Evolutionary conservation across 176 grass and related monocot genomes (phyloP), one percentile per base, ranked within the genome.

Genomic region (Avena eriantha): DNA sequence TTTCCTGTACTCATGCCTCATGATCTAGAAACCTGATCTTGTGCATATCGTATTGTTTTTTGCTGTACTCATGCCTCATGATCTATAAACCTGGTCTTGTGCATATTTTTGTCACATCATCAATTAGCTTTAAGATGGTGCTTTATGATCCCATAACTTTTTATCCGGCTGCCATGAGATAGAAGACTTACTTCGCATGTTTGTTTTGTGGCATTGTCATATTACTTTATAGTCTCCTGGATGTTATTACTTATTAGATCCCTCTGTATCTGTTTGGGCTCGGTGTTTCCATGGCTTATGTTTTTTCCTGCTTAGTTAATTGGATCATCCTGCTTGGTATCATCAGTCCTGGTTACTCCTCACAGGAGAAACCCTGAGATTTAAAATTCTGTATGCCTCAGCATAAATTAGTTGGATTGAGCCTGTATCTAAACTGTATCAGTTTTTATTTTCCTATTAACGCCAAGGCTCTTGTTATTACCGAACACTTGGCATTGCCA

Each of bases 221-320:
- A 83, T 70, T 69, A 39, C 64, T 79, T 79, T 65, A 39, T 49
- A 24, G 12, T 66, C 35, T 79, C 29, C 39, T 36, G 12, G 8
- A 78, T 77, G 56, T 21, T 71, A 34, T 26, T 53, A 53, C 50
- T 53, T 53, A 53, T 6, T 69, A 49, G 61, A 57, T 47, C 34
- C 11, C 80, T 53, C 73, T 57, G 24, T 82, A 43, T 86, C 34
- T 79, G 53, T 14, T 77, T 24, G 21, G 15, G 8, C 39, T 83
- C 47, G 60, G 9, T 34, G 6, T 48, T 56, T 23, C 15, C 14
- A 41, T 83, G 36, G 6, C 57, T 83, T 83, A 35, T 71, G 39
- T 24, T 83, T 5, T 55, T 12, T 79, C 53, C 36, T 39, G 34
- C 56, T 36, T 50, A 58, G 64, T 88, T 73, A 60, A 23, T 71